Percentiles rank a stretch among this genome's conserved stretches.
Evolutionary conservation across 257 asterid species (phyloP).

Genomic region (Ilex aquifolium): DNA sequence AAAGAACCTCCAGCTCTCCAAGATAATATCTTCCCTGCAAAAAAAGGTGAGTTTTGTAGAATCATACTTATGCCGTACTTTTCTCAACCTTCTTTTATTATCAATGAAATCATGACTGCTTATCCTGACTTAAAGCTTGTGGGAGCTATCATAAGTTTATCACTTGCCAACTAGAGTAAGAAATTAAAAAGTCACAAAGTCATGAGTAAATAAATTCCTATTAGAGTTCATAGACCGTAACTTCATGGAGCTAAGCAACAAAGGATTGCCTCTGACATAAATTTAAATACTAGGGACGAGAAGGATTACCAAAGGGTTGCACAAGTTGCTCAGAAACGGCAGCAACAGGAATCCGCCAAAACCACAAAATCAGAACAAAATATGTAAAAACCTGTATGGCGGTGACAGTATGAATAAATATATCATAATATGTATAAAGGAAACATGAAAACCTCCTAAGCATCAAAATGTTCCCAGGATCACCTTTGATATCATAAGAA

Average conservation of each 20-base stretch:
- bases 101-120: too few relatives aligned
- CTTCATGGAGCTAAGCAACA: too few relatives aligned
- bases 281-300: not conserved
- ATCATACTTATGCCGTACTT: too few relatives aligned
- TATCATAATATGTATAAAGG: not conserved
- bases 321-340: constrained; percentile 73
- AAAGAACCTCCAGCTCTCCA: constrained; percentile 75
- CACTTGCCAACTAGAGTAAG: constrained; percentile 5
- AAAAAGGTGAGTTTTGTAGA: not conserved
- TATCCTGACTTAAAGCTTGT: constrained; percentile 5
- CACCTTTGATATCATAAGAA: constrained; percentile 57
- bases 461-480: constrained; percentile 16
- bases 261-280: not conserved
- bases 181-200: constrained; percentile 3
- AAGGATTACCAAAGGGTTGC: constrained; percentile 76
- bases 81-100: too few relatives aligned
- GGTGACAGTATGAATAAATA: constrained; percentile 6
- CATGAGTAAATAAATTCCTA: too few relatives aligned
- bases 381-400: constrained; percentile 44
- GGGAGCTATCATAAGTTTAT: constrained; percentile 1
- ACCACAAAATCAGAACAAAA: constrained; percentile 54
- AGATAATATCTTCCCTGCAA: constrained; percentile 71
- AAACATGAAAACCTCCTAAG: constrained; percentile 7
- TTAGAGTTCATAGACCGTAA: too few relatives aligned
- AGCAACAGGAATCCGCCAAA: constrained; percentile 85